phyloP scores from a whole-genome alignment of 1,284 basidiomycete species.

The Exsudoporus floridanus region DNA sequence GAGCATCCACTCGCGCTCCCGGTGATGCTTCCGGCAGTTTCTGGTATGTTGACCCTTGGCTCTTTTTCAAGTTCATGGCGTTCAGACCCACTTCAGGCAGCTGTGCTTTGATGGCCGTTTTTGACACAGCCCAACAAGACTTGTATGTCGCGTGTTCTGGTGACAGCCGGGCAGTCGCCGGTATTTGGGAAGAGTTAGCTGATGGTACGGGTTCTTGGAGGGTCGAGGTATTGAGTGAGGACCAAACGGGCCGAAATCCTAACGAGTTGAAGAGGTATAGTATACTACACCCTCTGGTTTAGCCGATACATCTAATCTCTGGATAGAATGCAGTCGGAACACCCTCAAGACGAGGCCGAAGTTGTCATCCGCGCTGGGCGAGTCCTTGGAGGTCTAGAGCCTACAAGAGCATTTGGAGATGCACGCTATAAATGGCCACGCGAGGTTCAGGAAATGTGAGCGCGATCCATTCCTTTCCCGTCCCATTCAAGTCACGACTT shows the following conservation, averaged over 20 bases:
- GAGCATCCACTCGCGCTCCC: constrained; percentile 67
- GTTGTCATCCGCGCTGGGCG: constrained; percentile 85
- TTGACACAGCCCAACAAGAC: constrained; percentile 80
- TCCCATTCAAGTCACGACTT: constrained; percentile 1
- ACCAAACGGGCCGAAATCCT: constrained; percentile 92
- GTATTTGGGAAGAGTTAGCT: constrained; percentile 75
- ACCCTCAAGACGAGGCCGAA: constrained; percentile 79
- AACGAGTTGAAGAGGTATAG: constrained; percentile 72
- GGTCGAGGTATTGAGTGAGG: constrained; percentile 89
- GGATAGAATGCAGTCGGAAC: constrained; percentile 82
- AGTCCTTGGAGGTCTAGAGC: constrained; percentile 91
- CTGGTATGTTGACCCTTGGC: constrained; percentile 42
- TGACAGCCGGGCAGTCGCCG: constrained; percentile 94
- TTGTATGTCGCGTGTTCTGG: constrained; percentile 92
- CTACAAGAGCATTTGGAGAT: constrained; percentile 93
- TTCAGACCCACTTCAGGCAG: constrained; percentile 54
- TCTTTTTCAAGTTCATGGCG: not conserved
- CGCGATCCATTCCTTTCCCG: constrained; percentile 7
- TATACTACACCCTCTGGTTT: not conserved
- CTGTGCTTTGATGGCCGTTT: constrained; percentile 81
- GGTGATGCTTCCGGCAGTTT: constrained; percentile 77
- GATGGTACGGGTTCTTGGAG: constrained; percentile 73
- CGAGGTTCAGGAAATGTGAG: constrained; percentile 72
- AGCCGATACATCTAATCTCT: constrained; percentile 9
- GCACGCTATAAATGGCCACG: constrained; percentile 90